Base-by-base conservation (phyloP, 257 asterid genomes). In the Perilla frutescens region DNA sequence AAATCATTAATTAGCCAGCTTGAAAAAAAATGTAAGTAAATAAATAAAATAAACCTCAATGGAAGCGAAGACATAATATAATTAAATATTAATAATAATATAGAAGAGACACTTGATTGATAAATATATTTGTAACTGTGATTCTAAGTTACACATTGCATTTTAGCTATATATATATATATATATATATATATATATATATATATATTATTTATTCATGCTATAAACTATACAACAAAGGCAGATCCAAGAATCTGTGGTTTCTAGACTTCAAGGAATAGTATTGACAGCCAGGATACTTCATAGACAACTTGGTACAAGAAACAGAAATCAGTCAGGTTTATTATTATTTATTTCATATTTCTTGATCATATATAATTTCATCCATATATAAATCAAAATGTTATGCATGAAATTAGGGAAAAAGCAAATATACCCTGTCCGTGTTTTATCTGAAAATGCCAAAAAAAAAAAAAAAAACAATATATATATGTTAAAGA, bases 221-320 rank as follows among this genome's bases (percentile, higher is more conserved):
- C 69, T 5, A 66, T 20, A 41, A 12, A 53, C 47, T 40, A 73
- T 72, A 56, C 68, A 66, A 59, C 6, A 2, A 5, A 51, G 75
- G 76, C 71, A 80, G 84, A 80, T 80, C 81, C 84, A 75, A 76
- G 74, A 76, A 65, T 80, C 65, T 62, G 50, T 34, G 3, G 40
- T 59, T 70, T 70, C 47, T 53, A 58, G 29, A 12, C 78, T 64
- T 76, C 70, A 72, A 75, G 81, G 14, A 64, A 75, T 61, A 54
- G 34, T 45, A 29, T 58, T 76, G 73, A 80, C 84, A 80, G 76
- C 76, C 58, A 76, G 63, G 77, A 62, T 37, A 43, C 76, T 74
- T 48, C 75, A 57, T 11, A 26, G 7, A 59, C 75, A 66, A 72
- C 76, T 72, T 66, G 61, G 75, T 65, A 66, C 74, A 14, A 59